These are phyloP conservation scores for Chrysoporthe deuterocubensis DNA, from an alignment of 2,329 filamentous ascomycete genomes.

Conservation along the genomic window DNA sequence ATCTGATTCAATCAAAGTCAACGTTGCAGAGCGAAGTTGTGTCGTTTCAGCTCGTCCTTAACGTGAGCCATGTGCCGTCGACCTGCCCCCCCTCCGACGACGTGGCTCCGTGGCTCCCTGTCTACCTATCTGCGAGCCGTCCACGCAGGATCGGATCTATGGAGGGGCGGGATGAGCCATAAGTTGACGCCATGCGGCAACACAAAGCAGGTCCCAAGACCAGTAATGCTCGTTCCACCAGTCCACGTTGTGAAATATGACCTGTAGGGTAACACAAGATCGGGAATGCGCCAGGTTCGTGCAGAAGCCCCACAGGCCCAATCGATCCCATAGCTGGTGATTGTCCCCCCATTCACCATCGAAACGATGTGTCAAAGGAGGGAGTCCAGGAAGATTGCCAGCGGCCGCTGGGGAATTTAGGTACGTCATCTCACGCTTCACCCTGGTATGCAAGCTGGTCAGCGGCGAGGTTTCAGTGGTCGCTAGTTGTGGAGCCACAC, in stretches of 20 bases:
- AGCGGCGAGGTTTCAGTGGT: background rate
- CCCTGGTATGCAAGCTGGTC: background rate
- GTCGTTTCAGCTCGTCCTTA: background rate
- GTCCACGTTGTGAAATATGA: background rate
- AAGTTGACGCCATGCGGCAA: conserved; percentile 20
- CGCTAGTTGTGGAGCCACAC: background rate
- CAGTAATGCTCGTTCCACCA: conserved; percentile 4
- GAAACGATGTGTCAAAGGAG: background rate
- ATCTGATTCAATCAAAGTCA: conserved; percentile 51
- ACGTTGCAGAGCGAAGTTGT: background rate
- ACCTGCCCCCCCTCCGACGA: background rate
- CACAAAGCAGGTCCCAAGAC: conserved; percentile 24
- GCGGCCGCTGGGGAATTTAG: background rate
- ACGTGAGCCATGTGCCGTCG: background rate
- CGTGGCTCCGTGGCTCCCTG: background rate
- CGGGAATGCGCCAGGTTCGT: background rate
- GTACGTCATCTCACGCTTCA: background rate
- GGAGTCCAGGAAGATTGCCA: background rate
- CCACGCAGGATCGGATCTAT: background rate
- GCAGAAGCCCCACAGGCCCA: background rate
- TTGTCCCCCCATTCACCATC: too few relatives aligned
- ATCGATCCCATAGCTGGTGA: background rate
- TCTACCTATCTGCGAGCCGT: background rate
- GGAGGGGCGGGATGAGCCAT: conserved; percentile 1
- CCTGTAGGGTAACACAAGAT: background rate